Conservation (phyloP, 176 grass and related monocot species). For the Chrysopogon serrulatus region DNA sequence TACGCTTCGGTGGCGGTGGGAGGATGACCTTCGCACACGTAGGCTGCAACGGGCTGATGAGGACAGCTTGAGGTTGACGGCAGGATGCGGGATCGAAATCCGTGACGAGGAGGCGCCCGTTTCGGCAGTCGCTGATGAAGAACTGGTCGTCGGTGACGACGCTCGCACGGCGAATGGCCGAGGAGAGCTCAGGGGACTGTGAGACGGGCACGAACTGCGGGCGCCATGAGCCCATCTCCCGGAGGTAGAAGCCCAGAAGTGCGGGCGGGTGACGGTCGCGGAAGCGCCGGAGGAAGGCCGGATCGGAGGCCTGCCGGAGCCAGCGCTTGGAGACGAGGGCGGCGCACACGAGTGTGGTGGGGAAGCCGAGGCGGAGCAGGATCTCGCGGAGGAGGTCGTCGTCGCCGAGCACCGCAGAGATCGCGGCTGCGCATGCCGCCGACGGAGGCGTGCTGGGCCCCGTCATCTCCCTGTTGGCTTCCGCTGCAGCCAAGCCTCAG, state of each 20-base stretch:
- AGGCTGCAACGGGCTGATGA: not conserved
- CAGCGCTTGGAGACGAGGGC: not conserved
- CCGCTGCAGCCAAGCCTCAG: not conserved
- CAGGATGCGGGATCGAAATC: not conserved
- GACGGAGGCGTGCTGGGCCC: not conserved
- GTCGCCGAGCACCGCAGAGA: too few species aligned
- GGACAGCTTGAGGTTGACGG: not conserved
- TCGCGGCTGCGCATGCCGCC: not conserved
- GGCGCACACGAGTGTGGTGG: not conserved
- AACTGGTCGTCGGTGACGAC: not conserved
- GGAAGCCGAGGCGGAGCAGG: not conserved
- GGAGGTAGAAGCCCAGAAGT: not conserved
- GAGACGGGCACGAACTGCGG: not conserved
- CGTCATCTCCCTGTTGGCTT: not conserved
- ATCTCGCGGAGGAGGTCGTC: not conserved
- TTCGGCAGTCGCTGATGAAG: not conserved
- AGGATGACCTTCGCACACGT: not conserved
- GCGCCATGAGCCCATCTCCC: not conserved
- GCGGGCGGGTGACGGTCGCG: not conserved
- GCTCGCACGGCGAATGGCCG: not conserved
- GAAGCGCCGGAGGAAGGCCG: not conserved
- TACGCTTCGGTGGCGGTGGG: not conserved
- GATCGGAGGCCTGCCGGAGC: not conserved
- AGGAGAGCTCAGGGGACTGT: not conserved
- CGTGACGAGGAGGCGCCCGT: not conserved